A percentile compares a stretch with the other conserved stretches of the same genome.
Evolutionary conservation across 495 filamentous ascomycete species (phyloP).

Genomic region (Tuber microsphaerosporum): DNA sequence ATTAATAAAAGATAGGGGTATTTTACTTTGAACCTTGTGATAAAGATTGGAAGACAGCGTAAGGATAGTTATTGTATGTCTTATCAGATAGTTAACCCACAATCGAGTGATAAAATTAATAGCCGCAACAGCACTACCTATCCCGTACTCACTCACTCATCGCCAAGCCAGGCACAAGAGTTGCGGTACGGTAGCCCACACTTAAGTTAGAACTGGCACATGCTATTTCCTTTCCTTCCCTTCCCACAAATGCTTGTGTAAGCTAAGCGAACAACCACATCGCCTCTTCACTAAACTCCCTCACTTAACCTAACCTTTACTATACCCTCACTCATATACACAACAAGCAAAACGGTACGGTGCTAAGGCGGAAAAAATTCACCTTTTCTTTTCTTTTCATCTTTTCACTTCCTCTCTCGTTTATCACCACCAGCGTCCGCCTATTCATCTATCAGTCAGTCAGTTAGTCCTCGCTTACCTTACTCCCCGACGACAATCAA

Average conservation of each 20-base stretch:
- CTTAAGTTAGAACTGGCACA: background rate
- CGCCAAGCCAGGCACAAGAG: too few species aligned
- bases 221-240: background rate
- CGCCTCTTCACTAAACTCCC: background rate
- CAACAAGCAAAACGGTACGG: background rate
- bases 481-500: background rate
- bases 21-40: background rate
- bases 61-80: too few species aligned
- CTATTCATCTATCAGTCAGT: background rate
- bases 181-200: background rate
- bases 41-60: background rate
- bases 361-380: background rate
- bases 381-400: background rate
- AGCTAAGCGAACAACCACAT: background rate
- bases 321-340: background rate
- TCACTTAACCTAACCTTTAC: background rate
- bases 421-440: background rate
- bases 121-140: too few species aligned
- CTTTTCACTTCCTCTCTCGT: background rate
- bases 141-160: too few species aligned
- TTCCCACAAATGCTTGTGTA: background rate
- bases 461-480: background rate
- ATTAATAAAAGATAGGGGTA: too few species aligned
- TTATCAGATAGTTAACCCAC: background rate
- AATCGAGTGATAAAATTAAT: background rate